Conservation (phyloP, 2,329 filamentous ascomycete species). For the Microdochium nivale region DNA sequence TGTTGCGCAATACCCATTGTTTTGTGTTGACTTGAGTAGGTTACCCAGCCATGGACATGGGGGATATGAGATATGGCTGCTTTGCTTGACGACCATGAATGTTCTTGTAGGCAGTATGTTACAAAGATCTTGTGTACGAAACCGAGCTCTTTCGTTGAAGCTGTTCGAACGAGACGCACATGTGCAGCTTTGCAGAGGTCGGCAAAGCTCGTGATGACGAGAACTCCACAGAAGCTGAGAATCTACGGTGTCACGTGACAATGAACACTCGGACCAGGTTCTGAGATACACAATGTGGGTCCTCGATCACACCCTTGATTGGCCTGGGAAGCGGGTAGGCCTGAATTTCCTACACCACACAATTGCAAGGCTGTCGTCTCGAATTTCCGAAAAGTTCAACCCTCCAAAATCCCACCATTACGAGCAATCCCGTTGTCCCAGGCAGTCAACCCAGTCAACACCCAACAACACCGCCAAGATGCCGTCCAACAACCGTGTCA, state of each 20-base stretch:
- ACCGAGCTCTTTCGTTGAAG: too few species aligned
- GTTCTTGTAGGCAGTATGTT: too few species aligned
- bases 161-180: too few species aligned
- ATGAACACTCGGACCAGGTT: background rate
- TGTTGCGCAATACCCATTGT: too few species aligned
- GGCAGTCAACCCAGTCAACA: constrained; percentile 10
- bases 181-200: too few species aligned
- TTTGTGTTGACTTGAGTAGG: too few species aligned
- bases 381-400: background rate
- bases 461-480: constrained; percentile 37
- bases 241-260: background rate
- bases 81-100: too few species aligned
- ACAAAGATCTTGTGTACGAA: too few species aligned
- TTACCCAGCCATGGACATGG: too few species aligned
- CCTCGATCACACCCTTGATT: background rate
- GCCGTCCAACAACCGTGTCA: constrained; percentile 46
- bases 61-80: too few species aligned
- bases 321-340: background rate
- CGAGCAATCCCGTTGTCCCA: background rate
- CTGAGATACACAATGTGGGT: background rate
- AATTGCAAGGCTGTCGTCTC: background rate
- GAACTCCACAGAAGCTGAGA: too few species aligned
- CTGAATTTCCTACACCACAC: constrained; percentile 1
- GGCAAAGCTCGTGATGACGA: too few species aligned
- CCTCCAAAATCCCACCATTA: background rate